A percentile compares a stretch with the other conserved stretches of the same genome.
Conservation (phyloP, 1,139 yeast genomes). For the Hansenula lynferdii region DNA sequence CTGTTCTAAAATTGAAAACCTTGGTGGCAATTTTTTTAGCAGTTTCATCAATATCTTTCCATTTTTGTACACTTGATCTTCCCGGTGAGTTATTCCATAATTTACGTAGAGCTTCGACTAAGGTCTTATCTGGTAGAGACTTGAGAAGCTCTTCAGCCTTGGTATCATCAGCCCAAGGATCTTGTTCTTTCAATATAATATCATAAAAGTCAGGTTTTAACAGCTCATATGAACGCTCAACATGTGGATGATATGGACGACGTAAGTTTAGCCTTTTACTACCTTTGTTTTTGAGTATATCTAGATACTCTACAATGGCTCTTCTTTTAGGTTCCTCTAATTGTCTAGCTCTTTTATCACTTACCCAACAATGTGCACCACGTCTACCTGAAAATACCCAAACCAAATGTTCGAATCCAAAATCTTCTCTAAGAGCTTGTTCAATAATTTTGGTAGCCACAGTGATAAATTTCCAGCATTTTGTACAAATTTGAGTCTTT, state of each 20-base stretch:
- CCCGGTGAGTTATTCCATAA: slow-evolving; percentile 48
- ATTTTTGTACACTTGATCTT: slow-evolving; percentile 53
- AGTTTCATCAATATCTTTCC: slow-evolving; percentile 74
- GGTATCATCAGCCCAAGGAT: slow-evolving; percentile 65
- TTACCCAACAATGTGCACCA: slow-evolving; percentile 99
- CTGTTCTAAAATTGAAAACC: slow-evolving; percentile 27
- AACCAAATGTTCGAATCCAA: slow-evolving; percentile 79
- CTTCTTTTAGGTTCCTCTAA: slow-evolving; percentile 71
- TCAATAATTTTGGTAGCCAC: slow-evolving; percentile 79
- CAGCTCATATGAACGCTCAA: slow-evolving; percentile 67
- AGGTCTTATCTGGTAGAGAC: slow-evolving; percentile 48
- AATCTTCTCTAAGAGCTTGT: slow-evolving; percentile 71
- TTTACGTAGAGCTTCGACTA: slow-evolving; percentile 49
- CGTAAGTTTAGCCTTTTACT: slow-evolving; percentile 46
- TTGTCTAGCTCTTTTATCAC: slow-evolving; percentile 75
- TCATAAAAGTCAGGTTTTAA: slow-evolving; percentile 60
- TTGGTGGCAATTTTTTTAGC: slow-evolving; percentile 34
- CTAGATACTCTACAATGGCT: slow-evolving; percentile 79
- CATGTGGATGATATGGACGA: slow-evolving; percentile 88
- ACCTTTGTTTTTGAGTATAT: slow-evolving; percentile 57
- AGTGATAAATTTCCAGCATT: slow-evolving; percentile 94
- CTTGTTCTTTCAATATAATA: slow-evolving; percentile 72
- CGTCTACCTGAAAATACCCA: slow-evolving; percentile 99
- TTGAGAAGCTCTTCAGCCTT: slow-evolving; percentile 53
- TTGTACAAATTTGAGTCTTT: slow-evolving; percentile 77